Percentiles rank a stretch among this genome's conserved stretches.
phyloP scores from a whole-genome alignment of 169 alveolate species.

The Cryptosporidium tyzzeri region DNA sequence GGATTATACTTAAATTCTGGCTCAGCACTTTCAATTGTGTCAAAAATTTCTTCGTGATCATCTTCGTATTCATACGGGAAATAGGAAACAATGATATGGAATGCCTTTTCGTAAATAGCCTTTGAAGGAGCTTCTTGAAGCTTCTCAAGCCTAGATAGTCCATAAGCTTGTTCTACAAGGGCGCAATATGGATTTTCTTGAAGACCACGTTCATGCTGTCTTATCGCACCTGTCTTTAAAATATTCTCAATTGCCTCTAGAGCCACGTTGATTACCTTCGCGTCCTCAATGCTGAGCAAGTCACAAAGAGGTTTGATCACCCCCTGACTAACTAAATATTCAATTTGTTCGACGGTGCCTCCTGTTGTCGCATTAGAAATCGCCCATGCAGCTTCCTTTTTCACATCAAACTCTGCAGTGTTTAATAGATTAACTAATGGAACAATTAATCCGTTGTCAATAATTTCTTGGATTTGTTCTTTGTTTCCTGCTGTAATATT shows the following conservation, averaged over 20 bases:
- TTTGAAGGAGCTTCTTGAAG: conserved; percentile 85
- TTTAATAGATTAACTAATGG: conserved; percentile 87
- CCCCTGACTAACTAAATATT: conserved; percentile 90
- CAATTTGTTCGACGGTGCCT: conserved; percentile 89
- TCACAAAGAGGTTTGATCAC: conserved; percentile 90
- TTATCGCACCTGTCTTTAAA: conserved; percentile 89
- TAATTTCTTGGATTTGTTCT: conserved; percentile 91
- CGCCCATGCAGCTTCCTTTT: conserved; percentile 99
- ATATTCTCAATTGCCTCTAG: conserved; percentile 93
- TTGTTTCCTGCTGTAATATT: conserved; percentile 94
- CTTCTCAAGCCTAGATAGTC: conserved; percentile 82
- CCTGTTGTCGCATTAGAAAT: conserved; percentile 96
- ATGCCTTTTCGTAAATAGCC: conserved; percentile 84
- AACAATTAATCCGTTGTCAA: conserved; percentile 87
- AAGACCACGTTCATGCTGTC: conserved; percentile 83
- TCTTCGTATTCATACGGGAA: conserved; percentile 77
- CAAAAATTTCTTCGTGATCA: conserved; percentile 50
- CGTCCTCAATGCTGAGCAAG: conserved; percentile 89
- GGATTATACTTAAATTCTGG: conserved; percentile 55
- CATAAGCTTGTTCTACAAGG: conserved; percentile 86
- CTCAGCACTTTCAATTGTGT: conserved; percentile 1
- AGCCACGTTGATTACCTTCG: conserved; percentile 91
- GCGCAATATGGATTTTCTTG: conserved; percentile 88
- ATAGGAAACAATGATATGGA: conserved; percentile 81
- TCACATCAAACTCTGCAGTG: conserved; percentile 92